These are phyloP conservation scores for Tulasnella sp. DNA, from an alignment of 768 basidiomycete species.

Conservation along the genomic window DNA sequence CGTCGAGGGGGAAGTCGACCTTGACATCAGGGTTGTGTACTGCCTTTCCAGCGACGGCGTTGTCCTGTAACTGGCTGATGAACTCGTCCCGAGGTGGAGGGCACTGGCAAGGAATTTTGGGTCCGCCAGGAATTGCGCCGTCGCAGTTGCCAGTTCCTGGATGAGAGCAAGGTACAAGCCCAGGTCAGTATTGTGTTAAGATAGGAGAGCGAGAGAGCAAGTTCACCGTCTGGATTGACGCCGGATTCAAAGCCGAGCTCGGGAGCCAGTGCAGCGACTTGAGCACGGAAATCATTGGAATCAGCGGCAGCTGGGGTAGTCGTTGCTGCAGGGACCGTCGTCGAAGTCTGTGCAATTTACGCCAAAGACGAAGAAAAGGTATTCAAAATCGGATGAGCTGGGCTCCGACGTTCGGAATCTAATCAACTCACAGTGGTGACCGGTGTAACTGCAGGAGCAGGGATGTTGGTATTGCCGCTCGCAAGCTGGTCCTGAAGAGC, in stretches of 20 bases:
- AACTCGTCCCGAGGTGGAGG: constrained; percentile 55
- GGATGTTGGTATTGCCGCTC: neutral
- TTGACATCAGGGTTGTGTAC: constrained; percentile 60
- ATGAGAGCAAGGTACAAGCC: neutral
- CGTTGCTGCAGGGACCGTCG: neutral
- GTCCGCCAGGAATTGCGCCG: constrained; percentile 53
- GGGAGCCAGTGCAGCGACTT: constrained; percentile 47
- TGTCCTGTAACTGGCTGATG: constrained; percentile 50
- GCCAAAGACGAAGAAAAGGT: no score
- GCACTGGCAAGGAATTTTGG: constrained; percentile 61
- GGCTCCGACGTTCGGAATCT: neutral
- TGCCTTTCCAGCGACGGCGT: constrained; percentile 58
- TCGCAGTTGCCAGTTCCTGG: constrained; percentile 65
- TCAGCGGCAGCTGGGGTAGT: neutral
- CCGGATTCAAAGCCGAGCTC: constrained; percentile 55
- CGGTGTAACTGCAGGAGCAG: neutral
- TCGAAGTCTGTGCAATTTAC: constrained; percentile 1
- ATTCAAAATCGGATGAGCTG: neutral
- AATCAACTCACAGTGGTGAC: neutral
- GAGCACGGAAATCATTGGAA: neutral
- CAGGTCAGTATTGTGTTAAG: neutral
- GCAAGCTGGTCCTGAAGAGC: constrained; percentile 2
- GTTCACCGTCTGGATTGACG: constrained; percentile 56
- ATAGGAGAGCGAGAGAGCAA: neutral
- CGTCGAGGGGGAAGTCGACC: constrained; percentile 61